Base-by-base conservation (phyloP, 805 yeast genomes). In the Metschnikowia cerradonensis region DNA sequence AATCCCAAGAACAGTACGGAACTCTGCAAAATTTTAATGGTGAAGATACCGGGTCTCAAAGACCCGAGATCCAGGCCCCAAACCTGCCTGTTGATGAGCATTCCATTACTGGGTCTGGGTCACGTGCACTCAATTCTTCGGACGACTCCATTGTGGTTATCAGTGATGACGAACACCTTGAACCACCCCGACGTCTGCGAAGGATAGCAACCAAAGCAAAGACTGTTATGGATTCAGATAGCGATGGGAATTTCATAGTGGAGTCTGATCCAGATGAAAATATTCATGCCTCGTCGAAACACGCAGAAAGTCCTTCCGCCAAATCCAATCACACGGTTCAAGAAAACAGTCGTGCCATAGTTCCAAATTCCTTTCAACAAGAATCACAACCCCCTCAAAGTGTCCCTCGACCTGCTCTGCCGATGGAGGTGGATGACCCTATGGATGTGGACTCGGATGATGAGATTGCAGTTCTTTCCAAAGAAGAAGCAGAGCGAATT, bases 381-480 rank as follows among this genome's bases (percentile, higher is more conserved):
- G 31, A 13, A 14, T 7, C 7, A 11, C 19, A 6, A 39, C n/a
- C 32, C 8, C 3, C 13, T 14, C 6, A 20, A 2, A 14, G n/a
- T 6, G 31, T 14, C 30, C 7, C 41, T 30, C n/a, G 4, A 14
- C n/a, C 26, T n/a, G 36, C 7, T 15, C 36, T 37, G 40, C 26
- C 40, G 23, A 19, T n/a, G n/a, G 38, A 35, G 3, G 11, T 22
- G 14, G 37, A 14, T 10, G 41, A 38, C 10, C 38, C 46, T 19
- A 44, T 44, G 47, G 47, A 36, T 11, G 37, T 41, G 10, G 44
- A 38, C 31, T 55, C 57, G 5, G 58, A 55, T 22, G 72, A 67
- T 42, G 73, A 68, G 14, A 47, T 68, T 6, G 58, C 63, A 22
- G 62, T 65, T 15, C 52, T 68, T 5, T 64, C 64, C 17, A 64